Conservation (phyloP, 129 eudicot genomes). For the Rutidosis leptorrhynchoides region DNA sequence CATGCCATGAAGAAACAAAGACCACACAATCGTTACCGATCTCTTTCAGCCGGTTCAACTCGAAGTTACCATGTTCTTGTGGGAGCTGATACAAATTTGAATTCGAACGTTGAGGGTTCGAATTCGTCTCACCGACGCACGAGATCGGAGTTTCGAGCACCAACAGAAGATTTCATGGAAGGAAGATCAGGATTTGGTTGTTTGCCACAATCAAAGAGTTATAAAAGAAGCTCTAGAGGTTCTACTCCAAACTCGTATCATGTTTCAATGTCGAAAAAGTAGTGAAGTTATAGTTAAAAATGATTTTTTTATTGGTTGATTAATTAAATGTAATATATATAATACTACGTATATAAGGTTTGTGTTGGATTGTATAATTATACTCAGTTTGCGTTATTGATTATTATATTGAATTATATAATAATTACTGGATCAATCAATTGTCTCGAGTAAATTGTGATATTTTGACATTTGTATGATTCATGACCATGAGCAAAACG, state of each 20-base stretch:
- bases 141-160: slow-evolving; percentile 35
- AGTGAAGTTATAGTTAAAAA: neutral
- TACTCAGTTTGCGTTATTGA: too few species aligned
- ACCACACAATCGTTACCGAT: slow-evolving; percentile 43
- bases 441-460: neutral
- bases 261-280: slow-evolving; percentile 6
- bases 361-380: slow-evolving; percentile 24
- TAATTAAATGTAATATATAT: slow-evolving; percentile 9
- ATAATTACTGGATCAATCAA: too few species aligned
- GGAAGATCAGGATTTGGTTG: slow-evolving; percentile 33
- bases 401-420: neutral
- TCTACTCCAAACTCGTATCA: slow-evolving; percentile 30
- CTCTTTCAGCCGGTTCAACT: slow-evolving; percentile 46
- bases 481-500: too few species aligned
- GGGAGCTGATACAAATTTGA: slow-evolving; percentile 33
- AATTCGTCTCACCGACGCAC: slow-evolving; percentile 54
- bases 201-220: slow-evolving; percentile 20
- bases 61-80: slow-evolving; percentile 44
- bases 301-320: slow-evolving; percentile 12
- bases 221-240: slow-evolving; percentile 22
- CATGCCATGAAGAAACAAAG: slow-evolving; percentile 47
- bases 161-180: slow-evolving; percentile 15
- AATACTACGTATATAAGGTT: too few species aligned
- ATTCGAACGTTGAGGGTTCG: slow-evolving; percentile 26
- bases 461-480: too few species aligned